Evolutionary conservation across 2,329 filamentous ascomycete genomes (phyloP), one percentile per base, ranked within the genome.

Genomic region (Metarhizium brunneum): DNA sequence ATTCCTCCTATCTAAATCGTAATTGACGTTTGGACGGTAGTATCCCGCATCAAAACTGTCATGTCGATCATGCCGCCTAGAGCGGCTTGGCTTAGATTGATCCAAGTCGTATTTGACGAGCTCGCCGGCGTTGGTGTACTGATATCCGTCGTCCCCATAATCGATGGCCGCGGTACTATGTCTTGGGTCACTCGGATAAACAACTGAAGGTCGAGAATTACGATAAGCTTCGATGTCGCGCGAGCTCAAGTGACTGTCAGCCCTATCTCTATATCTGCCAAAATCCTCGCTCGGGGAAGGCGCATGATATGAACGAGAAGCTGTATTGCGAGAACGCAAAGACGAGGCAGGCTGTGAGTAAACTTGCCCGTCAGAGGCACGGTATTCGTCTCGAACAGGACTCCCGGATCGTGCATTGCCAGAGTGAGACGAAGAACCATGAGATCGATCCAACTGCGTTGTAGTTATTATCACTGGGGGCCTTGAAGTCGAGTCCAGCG

Each of bases 101-200:
- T 82, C 79, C 32, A 86, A 68, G 64, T 86, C 83, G 61, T 85
- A 85, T 52, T 78, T 74, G 40, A 79, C 82, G 52, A 86, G 66
- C 54, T 85, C 82, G 59, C 80, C 77, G 14, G 82, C 81, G 57
- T 82, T 84, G 8, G 83, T 85, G 62, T 86, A 86, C 61, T 83
- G 80, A 62, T 81, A 86, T 8, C 78, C 82, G 50, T 83, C 78
- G 35, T 81, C 78, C 13, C 78, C 80, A 59, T 82, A 83, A 59
- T 81, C 78, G 48, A 78, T 69, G 8, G 73, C 68, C 56, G 71
- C 68, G 14, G 70, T 70, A 57, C 71, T 69, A 56, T 76, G 76
- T 49, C 74, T 74, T 1, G 73, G 67, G 10, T 71, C 68, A 58
- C 68, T 74, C 43, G 72, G 68, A 59, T 79, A 82, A 25, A 73